Evolutionary conservation across 2,329 filamentous ascomycete species (phyloP).

Genomic region (Stenocarpella maydis): DNA sequence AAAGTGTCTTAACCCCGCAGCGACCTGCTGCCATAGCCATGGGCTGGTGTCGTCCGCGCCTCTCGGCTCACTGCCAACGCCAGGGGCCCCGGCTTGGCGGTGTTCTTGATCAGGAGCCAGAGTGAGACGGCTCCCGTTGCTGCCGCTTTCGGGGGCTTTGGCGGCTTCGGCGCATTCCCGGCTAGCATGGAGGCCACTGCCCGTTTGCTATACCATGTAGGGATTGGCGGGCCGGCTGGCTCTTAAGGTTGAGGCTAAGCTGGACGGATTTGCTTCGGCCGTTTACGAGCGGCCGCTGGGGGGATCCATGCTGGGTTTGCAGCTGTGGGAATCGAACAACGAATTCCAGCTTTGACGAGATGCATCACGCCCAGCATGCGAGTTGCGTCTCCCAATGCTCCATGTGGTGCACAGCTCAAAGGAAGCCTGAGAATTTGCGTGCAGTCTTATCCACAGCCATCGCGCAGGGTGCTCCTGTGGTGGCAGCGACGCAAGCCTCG

Average conservation of each 20-base stretch:
- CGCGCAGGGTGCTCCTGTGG: not conserved
- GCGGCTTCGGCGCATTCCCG: constrained; percentile 16
- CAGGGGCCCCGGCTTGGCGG: constrained; percentile 12
- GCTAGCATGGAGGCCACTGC: constrained; percentile 3
- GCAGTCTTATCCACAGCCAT: not conserved
- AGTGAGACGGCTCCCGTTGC: constrained; percentile 7
- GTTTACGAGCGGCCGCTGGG: constrained; percentile 26
- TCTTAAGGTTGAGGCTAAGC: constrained; percentile 25
- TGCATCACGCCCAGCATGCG: not conserved
- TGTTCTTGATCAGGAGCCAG: not conserved
- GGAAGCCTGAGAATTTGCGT: not conserved
- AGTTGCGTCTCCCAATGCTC: not conserved
- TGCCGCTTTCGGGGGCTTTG: constrained; percentile 9
- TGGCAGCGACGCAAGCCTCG: not conserved
- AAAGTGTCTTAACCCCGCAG: not conserved
- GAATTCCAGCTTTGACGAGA: not conserved
- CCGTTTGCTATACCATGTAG: constrained; percentile 5
- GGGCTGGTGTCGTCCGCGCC: not conserved
- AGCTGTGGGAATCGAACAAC: not conserved
- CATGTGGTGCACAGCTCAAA: not conserved
- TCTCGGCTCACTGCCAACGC: not conserved
- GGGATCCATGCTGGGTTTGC: constrained; percentile 2
- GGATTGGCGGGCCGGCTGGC: constrained; percentile 17
- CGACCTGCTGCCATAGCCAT: not conserved
- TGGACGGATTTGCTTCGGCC: constrained; percentile 20